Conservation (phyloP, 495 filamentous ascomycete species). For the Physcia stellaris region DNA sequence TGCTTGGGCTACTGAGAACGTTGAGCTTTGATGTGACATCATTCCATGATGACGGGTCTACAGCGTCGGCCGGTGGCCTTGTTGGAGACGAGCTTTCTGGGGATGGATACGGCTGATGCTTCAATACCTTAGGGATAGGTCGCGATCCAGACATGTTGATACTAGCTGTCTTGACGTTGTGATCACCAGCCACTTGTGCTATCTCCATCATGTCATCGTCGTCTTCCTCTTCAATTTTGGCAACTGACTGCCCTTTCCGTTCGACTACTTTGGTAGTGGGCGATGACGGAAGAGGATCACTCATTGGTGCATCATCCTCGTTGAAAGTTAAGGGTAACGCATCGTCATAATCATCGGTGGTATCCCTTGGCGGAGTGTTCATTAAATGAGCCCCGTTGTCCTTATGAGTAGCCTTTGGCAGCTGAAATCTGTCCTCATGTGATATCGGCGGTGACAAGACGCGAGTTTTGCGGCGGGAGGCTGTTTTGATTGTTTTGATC, state of each 20-base stretch:
- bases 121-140: slow-evolving; percentile 54
- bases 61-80: slow-evolving; percentile 37
- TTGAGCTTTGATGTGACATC: slow-evolving; percentile 77
- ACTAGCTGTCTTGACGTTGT: slow-evolving; percentile 48
- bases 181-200: slow-evolving; percentile 50
- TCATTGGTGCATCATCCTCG: slow-evolving; percentile 66
- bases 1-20: slow-evolving; percentile 57
- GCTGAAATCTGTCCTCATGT: slow-evolving; percentile 35
- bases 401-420: slow-evolving; percentile 10
- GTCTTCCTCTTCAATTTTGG: slow-evolving; percentile 48
- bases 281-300: slow-evolving; percentile 75
- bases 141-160: slow-evolving; percentile 82
- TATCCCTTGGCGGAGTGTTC: slow-evolving; percentile 26
- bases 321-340: slow-evolving; percentile 31
- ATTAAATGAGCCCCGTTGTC: slow-evolving; percentile 19
- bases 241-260: slow-evolving; percentile 44
- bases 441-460: slow-evolving; percentile 61
- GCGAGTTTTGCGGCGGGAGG: slow-evolving; percentile 62
- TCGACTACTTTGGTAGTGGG: slow-evolving; percentile 69
- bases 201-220: slow-evolving; percentile 82
- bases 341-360: slow-evolving; percentile 41
- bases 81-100: slow-evolving; percentile 67
- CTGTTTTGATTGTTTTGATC: slow-evolving; percentile 53
- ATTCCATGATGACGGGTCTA: slow-evolving; percentile 85
- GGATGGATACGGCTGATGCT: slow-evolving; percentile 49